phyloP scores from a whole-genome alignment of 345 rosid species.

The Lepidium aucheri region DNA sequence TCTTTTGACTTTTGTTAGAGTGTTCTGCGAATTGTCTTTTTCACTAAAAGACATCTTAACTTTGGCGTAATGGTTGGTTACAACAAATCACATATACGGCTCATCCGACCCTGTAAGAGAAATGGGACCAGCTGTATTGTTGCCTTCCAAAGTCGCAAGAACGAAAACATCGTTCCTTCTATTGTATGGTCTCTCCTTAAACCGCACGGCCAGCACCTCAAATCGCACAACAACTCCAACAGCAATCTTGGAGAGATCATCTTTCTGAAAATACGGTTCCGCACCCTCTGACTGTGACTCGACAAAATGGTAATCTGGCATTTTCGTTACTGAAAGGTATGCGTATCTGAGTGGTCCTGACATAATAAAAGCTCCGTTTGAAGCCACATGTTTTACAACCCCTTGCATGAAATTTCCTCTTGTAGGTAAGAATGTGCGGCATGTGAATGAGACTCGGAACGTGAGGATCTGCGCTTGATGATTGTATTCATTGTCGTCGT shows the following conservation, averaged over 20 bases:
- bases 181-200: neutral
- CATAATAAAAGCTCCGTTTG: constrained; percentile 4
- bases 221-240: constrained; percentile 24
- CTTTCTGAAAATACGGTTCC: constrained; percentile 7
- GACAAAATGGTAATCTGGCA: constrained; percentile 21
- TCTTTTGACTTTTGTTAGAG: too few relatives aligned
- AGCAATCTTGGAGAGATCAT: constrained; percentile 19
- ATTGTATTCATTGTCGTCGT: neutral
- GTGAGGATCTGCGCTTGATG: neutral
- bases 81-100: constrained; percentile 14
- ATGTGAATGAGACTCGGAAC: constrained; percentile 24
- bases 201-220: constrained; percentile 14
- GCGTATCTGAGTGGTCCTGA: constrained; percentile 18
- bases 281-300: neutral
- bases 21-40: too few relatives aligned
- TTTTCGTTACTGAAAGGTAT: constrained; percentile 18
- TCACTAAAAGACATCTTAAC: neutral
- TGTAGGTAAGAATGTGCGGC: constrained; percentile 27
- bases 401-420: constrained; percentile 25
- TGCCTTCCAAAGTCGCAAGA: constrained; percentile 18
- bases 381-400: neutral
- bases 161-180: constrained; percentile 12
- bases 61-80: neutral
- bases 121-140: constrained; percentile 18
- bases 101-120: constrained; percentile 26